These are phyloP conservation scores for Phaseolus lunatus DNA, from an alignment of 306 rosid species.

Conservation along the genomic window DNA sequence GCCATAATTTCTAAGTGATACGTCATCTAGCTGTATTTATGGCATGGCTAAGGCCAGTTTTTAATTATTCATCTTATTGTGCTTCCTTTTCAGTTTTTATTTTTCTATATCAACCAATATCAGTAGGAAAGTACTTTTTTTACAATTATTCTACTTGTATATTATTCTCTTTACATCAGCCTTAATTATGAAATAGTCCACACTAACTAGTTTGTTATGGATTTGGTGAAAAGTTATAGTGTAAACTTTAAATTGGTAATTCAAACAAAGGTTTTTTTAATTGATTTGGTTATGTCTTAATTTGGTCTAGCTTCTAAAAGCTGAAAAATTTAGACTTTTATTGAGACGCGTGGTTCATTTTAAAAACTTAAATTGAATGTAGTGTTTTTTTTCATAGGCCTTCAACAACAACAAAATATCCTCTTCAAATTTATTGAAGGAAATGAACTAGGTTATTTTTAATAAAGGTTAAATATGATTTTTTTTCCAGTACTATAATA, in stretches of 20 bases:
- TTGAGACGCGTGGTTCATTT: too few species aligned
- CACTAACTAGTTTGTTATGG: not conserved
- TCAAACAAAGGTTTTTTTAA: too few species aligned
- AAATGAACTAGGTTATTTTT: not conserved
- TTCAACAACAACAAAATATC: too few species aligned
- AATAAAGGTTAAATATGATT: too few species aligned
- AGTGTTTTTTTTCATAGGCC: too few species aligned
- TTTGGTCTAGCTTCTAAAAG: too few species aligned
- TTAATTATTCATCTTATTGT: constrained; percentile 46
- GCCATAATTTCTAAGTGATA: constrained; percentile 48
- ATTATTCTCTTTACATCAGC: constrained; percentile 5
- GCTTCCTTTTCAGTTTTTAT: constrained; percentile 42
- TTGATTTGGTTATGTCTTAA: too few species aligned
- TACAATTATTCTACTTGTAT: not conserved
- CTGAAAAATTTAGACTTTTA: too few species aligned
- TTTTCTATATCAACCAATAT: constrained; percentile 24
- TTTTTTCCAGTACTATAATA: too few species aligned
- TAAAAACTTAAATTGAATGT: too few species aligned
- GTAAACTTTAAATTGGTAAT: not conserved
- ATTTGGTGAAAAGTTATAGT: not conserved
- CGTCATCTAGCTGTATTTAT: constrained; percentile 55
- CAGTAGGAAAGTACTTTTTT: not conserved
- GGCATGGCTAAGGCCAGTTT: constrained; percentile 54
- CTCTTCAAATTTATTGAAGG: too few species aligned
- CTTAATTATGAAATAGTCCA: not conserved